phyloP scores from a whole-genome alignment of 2,329 filamentous ascomycete species.

The Fusarium torreyae region DNA sequence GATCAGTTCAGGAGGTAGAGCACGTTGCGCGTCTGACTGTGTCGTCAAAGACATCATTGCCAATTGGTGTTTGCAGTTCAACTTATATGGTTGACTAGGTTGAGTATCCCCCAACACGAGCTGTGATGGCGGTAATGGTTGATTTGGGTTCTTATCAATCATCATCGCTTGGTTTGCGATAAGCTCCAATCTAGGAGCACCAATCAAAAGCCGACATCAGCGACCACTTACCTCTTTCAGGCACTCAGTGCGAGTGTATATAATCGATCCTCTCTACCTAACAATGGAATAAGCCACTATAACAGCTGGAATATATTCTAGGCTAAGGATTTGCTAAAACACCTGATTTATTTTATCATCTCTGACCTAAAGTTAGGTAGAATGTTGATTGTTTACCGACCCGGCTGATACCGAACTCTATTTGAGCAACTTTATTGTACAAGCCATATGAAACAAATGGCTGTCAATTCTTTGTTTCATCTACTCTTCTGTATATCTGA shows the following conservation, averaged over 20 bases:
- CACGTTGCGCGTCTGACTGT: constrained; percentile 20
- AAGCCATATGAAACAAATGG: neutral
- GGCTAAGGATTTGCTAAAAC: no score
- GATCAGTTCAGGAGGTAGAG: constrained; percentile 55
- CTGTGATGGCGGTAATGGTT: constrained; percentile 2
- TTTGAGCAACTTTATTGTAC: neutral
- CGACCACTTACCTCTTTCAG: neutral
- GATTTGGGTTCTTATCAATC: constrained; percentile 23
- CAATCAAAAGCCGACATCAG: constrained; percentile 25
- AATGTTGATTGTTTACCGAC: no score
- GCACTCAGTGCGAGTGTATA: no score
- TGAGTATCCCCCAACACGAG: neutral
- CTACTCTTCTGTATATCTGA: neutral
- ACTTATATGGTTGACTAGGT: constrained; percentile 11
- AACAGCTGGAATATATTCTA: no score
- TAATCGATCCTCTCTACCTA: no score
- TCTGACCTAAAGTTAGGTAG: no score
- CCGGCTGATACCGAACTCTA: neutral
- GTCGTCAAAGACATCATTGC: constrained; percentile 23
- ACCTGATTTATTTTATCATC: no score
- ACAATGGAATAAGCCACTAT: no score
- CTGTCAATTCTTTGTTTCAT: neutral
- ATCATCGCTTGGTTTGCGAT: constrained; percentile 20
- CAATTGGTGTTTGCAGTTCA: constrained; percentile 5
- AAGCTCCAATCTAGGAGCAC: constrained; percentile 10